These are phyloP conservation scores for Claviceps quebecensis DNA, from an alignment of 2,329 filamentous ascomycete species.

Conservation along the genomic window DNA sequence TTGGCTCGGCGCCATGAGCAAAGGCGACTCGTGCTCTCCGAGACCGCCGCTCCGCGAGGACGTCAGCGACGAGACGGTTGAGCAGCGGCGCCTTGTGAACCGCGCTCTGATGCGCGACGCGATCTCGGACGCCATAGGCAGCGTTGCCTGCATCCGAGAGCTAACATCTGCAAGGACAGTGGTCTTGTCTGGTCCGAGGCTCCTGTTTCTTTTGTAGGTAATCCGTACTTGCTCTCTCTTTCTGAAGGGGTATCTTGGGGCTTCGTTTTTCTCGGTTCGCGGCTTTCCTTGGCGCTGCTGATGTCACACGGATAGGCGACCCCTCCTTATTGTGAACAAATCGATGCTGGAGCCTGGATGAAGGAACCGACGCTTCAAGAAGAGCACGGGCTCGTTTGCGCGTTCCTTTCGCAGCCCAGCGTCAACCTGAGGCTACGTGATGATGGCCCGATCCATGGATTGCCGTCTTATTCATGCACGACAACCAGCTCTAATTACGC, in stretches of 20 bases:
- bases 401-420: background rate
- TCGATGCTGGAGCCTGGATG: background rate
- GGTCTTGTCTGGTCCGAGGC: background rate
- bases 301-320: background rate
- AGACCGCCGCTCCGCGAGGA: constrained; percentile 16
- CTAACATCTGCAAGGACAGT: background rate
- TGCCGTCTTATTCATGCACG: constrained; percentile 1
- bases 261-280: background rate
- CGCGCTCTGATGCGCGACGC: constrained; percentile 33
- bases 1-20: constrained; percentile 3
- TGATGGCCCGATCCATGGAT: background rate
- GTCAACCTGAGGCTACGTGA: background rate
- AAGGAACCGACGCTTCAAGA: background rate
- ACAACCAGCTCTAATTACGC: background rate
- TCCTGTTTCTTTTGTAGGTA: no score
- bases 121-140: constrained; percentile 29
- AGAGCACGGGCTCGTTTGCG: background rate
- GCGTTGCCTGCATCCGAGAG: constrained; percentile 2
- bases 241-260: no score
- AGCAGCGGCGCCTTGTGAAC: constrained; percentile 28
- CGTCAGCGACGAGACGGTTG: constrained; percentile 22
- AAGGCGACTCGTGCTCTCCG: constrained; percentile 10
- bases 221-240: no score
- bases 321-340: background rate
- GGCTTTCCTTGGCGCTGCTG: background rate